Base-by-base conservation (phyloP, 2,329 filamentous ascomycete species). In the Colletotrichum sp. region DNA sequence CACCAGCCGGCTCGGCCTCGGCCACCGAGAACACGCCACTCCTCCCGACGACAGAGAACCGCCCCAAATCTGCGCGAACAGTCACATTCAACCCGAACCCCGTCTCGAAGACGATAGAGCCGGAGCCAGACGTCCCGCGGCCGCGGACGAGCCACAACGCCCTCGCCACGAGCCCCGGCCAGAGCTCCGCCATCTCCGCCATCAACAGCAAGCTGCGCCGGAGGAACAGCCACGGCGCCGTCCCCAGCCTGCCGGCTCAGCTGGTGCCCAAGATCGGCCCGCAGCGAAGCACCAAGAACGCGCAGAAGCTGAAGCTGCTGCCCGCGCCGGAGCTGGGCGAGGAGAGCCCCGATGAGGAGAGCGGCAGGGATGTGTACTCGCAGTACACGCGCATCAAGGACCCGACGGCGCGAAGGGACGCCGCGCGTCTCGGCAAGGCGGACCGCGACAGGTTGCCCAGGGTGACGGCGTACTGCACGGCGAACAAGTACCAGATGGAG, bases 331-430 rank as follows among this genome's bases (percentile, higher is more conserved):
- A 98, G 75, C 90, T 95, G 60, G 95, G 91, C 44, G 94, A 95
- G 30, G 95, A 96, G 59, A 92, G 89, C 79, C 89, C 78, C 8
- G 96, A 99, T 77, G 96, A 98, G 81, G 96, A 98, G 85, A 97
- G 95, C 81, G 96, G 96, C 12, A 90, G 96, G 78, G 97, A 99
- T 83, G 97, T 99, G 36, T 99, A 99, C 86, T 96, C 96, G 30
- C 97, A 99, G 84, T 99, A 98, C 84, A 98, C 96, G 10, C 92
- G 97, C 60, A 99, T 99, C 86, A 99, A 99, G 84, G 97, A 99
- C 82, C 96, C 96, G 1, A 98, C 94, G 1, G 97, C 97, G 10
- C 90, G 97, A 77, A 92, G 97, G 81, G 96, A 99, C 88, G 97
- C 97, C 18, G 97, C 97, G 32, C 90, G 96, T 72, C 86, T 99